Conservation (phyloP, 2,329 filamentous ascomycete genomes). For the Knufia petricola region DNA sequence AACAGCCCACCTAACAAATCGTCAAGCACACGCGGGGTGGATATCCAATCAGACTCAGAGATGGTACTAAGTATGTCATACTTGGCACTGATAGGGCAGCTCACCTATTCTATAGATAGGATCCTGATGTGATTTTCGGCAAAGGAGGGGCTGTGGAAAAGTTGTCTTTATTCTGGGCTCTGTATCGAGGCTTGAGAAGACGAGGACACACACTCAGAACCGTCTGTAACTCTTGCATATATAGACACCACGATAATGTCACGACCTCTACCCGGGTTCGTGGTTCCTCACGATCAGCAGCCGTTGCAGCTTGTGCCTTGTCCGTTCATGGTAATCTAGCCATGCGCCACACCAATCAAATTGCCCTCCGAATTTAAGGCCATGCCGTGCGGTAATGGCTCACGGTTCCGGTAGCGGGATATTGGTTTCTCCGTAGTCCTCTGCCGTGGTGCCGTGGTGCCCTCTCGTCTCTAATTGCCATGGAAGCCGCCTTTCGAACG, state of each 20-base stretch:
- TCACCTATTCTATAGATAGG: neutral
- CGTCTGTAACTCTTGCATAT: neutral
- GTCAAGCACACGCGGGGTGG: neutral
- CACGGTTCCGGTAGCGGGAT: neutral
- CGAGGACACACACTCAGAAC: neutral
- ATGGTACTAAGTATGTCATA: neutral
- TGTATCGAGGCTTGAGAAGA: neutral
- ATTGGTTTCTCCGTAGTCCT: neutral
- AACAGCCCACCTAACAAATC: neutral
- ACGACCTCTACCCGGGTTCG: neutral
- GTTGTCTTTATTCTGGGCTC: neutral
- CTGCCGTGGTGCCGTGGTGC: neutral
- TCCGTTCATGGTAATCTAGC: neutral
- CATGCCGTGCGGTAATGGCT: neutral
- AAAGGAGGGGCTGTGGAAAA: neutral
- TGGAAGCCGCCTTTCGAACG: too few species aligned
- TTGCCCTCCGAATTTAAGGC: too few species aligned
- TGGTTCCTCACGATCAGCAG: conserved; percentile 4
- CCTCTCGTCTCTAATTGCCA: too few species aligned
- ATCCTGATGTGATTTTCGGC: neutral
- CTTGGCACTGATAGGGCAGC: neutral
- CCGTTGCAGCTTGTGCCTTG: neutral
- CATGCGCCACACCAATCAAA: neutral
- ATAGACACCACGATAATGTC: conserved; percentile 2
- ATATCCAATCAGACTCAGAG: neutral